A percentile compares a stretch with the other conserved stretches of the same genome.
Conservation (phyloP, 495 filamentous ascomycete genomes). For the Lophiotrema nucula region DNA sequence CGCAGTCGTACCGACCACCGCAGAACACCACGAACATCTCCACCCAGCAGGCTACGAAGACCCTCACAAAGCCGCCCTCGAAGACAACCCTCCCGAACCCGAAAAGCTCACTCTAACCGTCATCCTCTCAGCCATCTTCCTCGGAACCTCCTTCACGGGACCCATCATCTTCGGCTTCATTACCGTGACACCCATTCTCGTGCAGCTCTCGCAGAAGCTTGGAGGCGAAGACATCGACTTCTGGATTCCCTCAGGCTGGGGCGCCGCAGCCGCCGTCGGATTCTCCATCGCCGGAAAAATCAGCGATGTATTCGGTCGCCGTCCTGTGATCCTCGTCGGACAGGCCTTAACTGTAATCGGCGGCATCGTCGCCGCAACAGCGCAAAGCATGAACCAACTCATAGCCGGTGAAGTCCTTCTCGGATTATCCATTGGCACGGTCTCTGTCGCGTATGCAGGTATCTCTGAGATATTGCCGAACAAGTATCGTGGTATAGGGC, state of each 20-base stretch:
- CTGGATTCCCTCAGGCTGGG: slow-evolving; percentile 33
- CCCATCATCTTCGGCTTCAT: slow-evolving; percentile 38
- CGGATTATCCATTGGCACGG: slow-evolving; percentile 17
- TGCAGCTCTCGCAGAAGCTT: slow-evolving; percentile 28
- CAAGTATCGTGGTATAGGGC: slow-evolving; percentile 28
- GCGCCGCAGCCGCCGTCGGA: slow-evolving; percentile 23
- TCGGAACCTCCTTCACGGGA: slow-evolving; percentile 31
- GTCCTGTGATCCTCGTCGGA: slow-evolving; percentile 15
- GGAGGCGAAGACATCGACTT: slow-evolving; percentile 23
- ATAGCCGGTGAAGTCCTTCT: slow-evolving; percentile 23
- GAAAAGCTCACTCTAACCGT: slow-evolving; percentile 33
- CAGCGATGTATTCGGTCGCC: slow-evolving; percentile 25
- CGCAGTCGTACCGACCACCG: too few species aligned
- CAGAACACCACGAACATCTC: too few species aligned
- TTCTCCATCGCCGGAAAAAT: slow-evolving; percentile 6
- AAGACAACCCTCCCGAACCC: slow-evolving; percentile 32
- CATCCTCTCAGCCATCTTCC: slow-evolving; percentile 42
- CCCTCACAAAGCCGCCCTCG: slow-evolving; percentile 32
- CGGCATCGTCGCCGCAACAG: slow-evolving; percentile 14
- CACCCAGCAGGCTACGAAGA: slow-evolving; percentile 29
- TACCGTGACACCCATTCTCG: slow-evolving; percentile 30
- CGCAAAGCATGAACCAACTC: slow-evolving; percentile 18
- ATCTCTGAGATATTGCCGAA: slow-evolving; percentile 36
- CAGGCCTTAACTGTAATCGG: slow-evolving; percentile 13
- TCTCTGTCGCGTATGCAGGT: slow-evolving; percentile 25